Evolutionary conservation across 345 rosid species (phyloP), one percentile per base, ranked within the genome.

Genomic region (Cardiospermum halicacabum): DNA sequence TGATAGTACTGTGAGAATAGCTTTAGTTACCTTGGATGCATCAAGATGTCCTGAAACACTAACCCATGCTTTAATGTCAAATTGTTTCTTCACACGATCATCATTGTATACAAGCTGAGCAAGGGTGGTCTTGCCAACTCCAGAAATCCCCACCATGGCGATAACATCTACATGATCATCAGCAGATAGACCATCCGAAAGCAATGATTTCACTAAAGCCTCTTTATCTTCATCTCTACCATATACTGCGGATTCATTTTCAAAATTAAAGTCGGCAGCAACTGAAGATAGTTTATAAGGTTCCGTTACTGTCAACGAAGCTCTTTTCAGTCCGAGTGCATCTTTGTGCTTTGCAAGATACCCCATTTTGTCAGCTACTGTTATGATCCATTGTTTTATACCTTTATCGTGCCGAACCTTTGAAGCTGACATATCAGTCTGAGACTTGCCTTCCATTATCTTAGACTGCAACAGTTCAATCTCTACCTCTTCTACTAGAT

Each of bases 121-220:
- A 57, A 73, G 73, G 0, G 84, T 64, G 12, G 79, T 77, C 42
- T 77, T 78, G n/a, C 77, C 80, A 2, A 73, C 53, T 1, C 82
- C 85, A 2, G 51, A 24, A 48, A 57, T 62, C 0, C 82, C 76
- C 2, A 74, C 54, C 11, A 81, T 77, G 30, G 76, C 39, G 42
- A 78, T 58, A 2, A 78, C 73, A 30, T 24, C 43, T 11, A 66
- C 26, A 36, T 36, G 37, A 11, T 36, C 60, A 11, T 43, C 60
- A 27, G n/a, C 13, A 4, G 56, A 28, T 3, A 39, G 24, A 9
- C 31, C 51, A 58, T 42, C 34, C 40, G 18, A 30, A 2, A 60
- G 12, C 67, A 71, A 18, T 19, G 9, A 22, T 15, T 55, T 11
- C 22, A 71, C 0, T 21, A 67, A 54, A 27, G n/a, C 34, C 13